A percentile compares a stretch with the other conserved stretches of the same genome.
Conservation (phyloP, 2,329 filamentous ascomycete species). For the Aspergillus niger region DNA sequence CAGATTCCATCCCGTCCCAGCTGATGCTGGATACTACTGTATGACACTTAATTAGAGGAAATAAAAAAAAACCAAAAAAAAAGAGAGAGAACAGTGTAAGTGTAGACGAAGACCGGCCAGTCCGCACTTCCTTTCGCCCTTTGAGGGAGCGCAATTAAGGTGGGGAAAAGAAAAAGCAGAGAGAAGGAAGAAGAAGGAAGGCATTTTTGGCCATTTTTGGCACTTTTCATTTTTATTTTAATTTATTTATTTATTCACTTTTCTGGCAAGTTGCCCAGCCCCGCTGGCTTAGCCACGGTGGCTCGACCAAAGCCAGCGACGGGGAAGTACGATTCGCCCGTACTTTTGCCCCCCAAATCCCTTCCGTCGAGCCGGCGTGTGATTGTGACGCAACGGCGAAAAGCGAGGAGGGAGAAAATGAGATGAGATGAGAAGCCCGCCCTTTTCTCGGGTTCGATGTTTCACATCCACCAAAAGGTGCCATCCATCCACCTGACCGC, state of each 20-base stretch:
- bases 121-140: background rate
- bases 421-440: background rate
- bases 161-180: background rate
- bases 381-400: background rate
- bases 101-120: background rate
- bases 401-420: background rate
- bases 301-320: background rate
- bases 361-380: background rate
- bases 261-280: background rate
- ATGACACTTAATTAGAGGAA: background rate
- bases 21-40: background rate
- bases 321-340: background rate
- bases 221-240: too few relatives aligned
- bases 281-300: background rate
- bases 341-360: slow-evolving; percentile 1
- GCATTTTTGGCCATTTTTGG: background rate
- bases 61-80: background rate
- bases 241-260: too few relatives aligned
- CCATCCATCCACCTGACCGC: background rate
- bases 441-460: background rate
- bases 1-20: background rate
- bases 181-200: background rate
- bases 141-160: background rate
- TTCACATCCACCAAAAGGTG: slow-evolving; percentile 3
- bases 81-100: too few relatives aligned